A percentile compares a stretch with the other conserved stretches of the same genome.
phyloP scores from a whole-genome alignment of 2,329 filamentous ascomycete species.

The Pseudogymnoascus sp. region DNA sequence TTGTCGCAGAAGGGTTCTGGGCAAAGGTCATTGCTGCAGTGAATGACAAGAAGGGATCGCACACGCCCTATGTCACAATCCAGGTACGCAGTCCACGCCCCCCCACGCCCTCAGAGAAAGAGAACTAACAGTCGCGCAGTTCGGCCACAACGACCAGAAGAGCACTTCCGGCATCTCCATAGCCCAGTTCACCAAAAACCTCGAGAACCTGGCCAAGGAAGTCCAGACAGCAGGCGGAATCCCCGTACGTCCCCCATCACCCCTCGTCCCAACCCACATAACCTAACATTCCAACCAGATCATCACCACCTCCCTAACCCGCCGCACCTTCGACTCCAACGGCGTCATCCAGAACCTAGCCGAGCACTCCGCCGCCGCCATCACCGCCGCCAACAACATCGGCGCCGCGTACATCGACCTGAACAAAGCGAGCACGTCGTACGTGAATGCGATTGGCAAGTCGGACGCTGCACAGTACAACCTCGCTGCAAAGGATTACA shows the following conservation, averaged over 20 bases:
- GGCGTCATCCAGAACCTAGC: slow-evolving; percentile 35
- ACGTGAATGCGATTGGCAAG: slow-evolving; percentile 39
- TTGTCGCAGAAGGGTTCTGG: slow-evolving; percentile 37
- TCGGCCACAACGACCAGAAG: slow-evolving; percentile 44
- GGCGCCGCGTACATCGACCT: slow-evolving; percentile 34
- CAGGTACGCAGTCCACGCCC: slow-evolving; percentile 26
- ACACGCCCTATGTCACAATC: slow-evolving; percentile 38
- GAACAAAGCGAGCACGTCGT: slow-evolving; percentile 36
- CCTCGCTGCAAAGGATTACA: slow-evolving; percentile 36
- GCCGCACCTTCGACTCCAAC: slow-evolving; percentile 33
- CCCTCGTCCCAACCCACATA: too few relatives aligned
- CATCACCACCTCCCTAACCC: slow-evolving; percentile 37
- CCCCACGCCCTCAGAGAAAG: not conserved
- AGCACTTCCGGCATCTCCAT: slow-evolving; percentile 31
- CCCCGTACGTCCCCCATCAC: slow-evolving; percentile 12
- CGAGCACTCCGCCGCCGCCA: slow-evolving; percentile 32
- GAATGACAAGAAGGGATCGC: slow-evolving; percentile 23
- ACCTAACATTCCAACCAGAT: slow-evolving; percentile 23
- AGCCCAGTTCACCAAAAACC: slow-evolving; percentile 32
- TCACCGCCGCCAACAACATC: slow-evolving; percentile 32
- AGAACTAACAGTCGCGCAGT: slow-evolving; percentile 19
- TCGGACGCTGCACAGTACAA: slow-evolving; percentile 36
- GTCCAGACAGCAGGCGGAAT: slow-evolving; percentile 22
- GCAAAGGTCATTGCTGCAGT: slow-evolving; percentile 31
- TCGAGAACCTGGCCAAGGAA: slow-evolving; percentile 28